Conservation (phyloP, 108 stramenopile species). For the Cyclotella cryptica region DNA sequence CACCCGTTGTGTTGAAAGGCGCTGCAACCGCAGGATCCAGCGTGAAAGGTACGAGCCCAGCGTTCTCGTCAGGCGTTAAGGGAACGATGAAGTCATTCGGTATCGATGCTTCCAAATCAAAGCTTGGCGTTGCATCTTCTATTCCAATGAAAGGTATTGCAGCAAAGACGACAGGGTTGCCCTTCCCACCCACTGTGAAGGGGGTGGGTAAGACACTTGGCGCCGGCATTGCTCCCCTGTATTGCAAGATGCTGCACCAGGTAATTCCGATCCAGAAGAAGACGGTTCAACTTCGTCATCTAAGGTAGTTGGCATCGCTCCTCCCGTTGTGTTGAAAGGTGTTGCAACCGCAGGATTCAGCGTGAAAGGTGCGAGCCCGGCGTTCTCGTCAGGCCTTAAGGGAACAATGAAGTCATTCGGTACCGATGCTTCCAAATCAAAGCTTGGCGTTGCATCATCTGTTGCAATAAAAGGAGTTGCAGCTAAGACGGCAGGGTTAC, state of each 20-base stretch:
- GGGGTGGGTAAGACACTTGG: neutral
- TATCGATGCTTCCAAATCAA: neutral
- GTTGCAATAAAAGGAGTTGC: neutral
- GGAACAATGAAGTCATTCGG: neutral
- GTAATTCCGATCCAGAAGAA: no score
- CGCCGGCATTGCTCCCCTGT: no score
- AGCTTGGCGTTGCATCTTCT: neutral
- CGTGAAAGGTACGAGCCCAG: no score
- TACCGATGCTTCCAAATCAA: neutral
- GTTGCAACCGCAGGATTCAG: no score
- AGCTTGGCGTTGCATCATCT: neutral
- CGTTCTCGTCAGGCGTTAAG: neutral
- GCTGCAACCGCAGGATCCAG: no score
- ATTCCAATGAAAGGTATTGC: neutral
- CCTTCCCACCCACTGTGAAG: neutral
- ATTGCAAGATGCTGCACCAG: neutral
- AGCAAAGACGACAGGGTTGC: neutral
- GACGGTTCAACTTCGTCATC: no score
- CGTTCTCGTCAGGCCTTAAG: neutral
- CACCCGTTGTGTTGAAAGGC: no score
- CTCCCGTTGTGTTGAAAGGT: no score
- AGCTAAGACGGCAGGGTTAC: neutral
- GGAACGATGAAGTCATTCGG: neutral
- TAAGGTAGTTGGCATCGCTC: no score
- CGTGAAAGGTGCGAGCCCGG: no score